Conservation (phyloP, 176 grass and related monocot genomes). For the Carex cristatella region DNA sequence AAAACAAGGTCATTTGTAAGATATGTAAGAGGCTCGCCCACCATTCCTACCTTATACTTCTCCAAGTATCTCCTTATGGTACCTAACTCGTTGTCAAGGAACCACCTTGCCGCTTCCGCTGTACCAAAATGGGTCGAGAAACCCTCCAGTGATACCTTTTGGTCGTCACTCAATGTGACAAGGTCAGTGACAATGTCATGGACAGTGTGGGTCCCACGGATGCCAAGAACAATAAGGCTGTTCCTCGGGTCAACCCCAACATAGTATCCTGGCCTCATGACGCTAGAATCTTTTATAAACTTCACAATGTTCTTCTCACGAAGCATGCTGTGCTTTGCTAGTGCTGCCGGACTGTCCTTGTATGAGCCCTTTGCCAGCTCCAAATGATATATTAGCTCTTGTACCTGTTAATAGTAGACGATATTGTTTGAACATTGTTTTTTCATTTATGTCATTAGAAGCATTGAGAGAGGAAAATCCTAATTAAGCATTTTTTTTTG, state of each 20-base stretch:
- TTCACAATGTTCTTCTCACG: constrained; percentile 77
- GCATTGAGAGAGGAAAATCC: background rate
- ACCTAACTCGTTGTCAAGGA: constrained; percentile 61
- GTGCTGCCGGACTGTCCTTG: constrained; percentile 48
- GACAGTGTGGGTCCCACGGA: constrained; percentile 87
- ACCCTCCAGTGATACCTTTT: constrained; percentile 70
- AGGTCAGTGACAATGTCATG: constrained; percentile 93
- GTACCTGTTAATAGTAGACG: constrained; percentile 41
- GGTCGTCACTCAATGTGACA: constrained; percentile 46
- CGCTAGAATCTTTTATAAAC: constrained; percentile 80
- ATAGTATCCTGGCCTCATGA: constrained; percentile 86
- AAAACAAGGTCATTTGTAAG: background rate
- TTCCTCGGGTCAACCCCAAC: constrained; percentile 56
- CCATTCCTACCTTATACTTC: constrained; percentile 51
- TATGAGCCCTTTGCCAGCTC: constrained; percentile 87
- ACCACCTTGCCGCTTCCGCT: constrained; percentile 88
- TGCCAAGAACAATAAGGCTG: constrained; percentile 79
- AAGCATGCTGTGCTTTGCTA: constrained; percentile 86
- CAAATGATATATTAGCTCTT: constrained; percentile 83
- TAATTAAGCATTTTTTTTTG: background rate
- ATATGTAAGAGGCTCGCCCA: background rate
- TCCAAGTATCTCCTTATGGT: constrained; percentile 70
- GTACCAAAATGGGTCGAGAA: constrained; percentile 90
- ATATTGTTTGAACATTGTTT: background rate
- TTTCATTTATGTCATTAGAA: background rate